phyloP scores from a whole-genome alignment of 805 yeast species.

The Grigorovia jiainica region DNA sequence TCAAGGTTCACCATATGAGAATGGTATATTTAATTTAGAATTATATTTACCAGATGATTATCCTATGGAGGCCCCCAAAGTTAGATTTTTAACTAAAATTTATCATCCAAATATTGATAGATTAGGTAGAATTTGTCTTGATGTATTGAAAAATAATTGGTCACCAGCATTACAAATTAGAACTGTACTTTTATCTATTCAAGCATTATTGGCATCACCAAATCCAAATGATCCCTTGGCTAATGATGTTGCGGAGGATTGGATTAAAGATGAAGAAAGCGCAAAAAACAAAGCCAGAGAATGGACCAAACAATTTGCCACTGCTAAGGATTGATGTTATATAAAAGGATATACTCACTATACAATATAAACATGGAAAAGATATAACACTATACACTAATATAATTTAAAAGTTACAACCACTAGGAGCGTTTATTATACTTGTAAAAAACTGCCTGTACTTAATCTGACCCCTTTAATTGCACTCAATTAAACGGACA shows the following conservation, averaged over 20 bases:
- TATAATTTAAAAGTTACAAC: too few species aligned
- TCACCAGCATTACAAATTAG: slow-evolving; percentile 95
- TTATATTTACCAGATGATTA: slow-evolving; percentile 91
- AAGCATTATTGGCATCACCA: slow-evolving; percentile 90
- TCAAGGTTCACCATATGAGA: slow-evolving; percentile 82
- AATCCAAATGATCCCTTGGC: slow-evolving; percentile 98
- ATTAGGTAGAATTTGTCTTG: slow-evolving; percentile 90
- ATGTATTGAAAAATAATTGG: slow-evolving; percentile 93
- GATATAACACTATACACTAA: too few species aligned
- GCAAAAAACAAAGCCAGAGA: slow-evolving; percentile 71
- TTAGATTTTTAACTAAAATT: slow-evolving; percentile 84
- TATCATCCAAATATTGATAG: slow-evolving; percentile 96
- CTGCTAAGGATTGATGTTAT: slow-evolving; percentile 1
- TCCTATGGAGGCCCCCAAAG: slow-evolving; percentile 97
- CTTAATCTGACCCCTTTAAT: too few species aligned
- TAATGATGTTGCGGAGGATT: slow-evolving; percentile 93
- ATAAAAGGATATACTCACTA: too few species aligned
- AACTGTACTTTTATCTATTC: slow-evolving; percentile 82
- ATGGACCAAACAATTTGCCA: slow-evolving; percentile 34
- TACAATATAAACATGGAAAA: too few species aligned
- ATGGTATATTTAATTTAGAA: slow-evolving; percentile 72
- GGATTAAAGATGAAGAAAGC: slow-evolving; percentile 76
- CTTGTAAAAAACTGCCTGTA: too few species aligned
- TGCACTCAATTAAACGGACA: too few species aligned
- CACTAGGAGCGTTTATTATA: too few species aligned